phyloP scores from a whole-genome alignment of 2,329 filamentous ascomycete genomes.

The Ophiostoma ips region DNA sequence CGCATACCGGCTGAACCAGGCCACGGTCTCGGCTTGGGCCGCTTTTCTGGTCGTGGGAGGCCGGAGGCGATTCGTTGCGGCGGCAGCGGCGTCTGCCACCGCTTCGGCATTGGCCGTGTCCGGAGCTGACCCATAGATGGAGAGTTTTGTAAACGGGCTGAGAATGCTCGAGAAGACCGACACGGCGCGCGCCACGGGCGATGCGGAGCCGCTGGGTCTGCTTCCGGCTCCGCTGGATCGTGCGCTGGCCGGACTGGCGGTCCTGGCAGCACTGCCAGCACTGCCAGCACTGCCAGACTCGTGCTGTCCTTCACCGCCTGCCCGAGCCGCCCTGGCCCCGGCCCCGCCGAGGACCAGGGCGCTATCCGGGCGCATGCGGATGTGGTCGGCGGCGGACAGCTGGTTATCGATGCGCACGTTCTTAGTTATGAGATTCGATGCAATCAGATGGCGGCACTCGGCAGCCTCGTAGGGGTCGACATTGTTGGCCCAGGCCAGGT shows the following conservation, averaged over 20 bases:
- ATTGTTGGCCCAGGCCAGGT: conserved; percentile 13
- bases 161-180: not conserved
- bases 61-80: not conserved
- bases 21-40: conserved; percentile 8
- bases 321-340: not conserved
- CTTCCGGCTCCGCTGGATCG: not conserved
- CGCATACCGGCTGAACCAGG: conserved; percentile 15
- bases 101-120: not conserved
- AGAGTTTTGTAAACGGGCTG: not conserved
- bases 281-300: not conserved
- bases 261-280: not conserved
- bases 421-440: conserved; percentile 1
- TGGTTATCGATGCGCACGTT: conserved; percentile 3
- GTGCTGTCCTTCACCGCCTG: not conserved
- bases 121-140: not conserved
- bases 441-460: conserved; percentile 8
- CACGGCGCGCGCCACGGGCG: not conserved
- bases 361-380: conserved; percentile 13
- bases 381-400: conserved; percentile 12
- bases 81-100: not conserved
- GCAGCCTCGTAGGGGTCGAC: conserved; percentile 10
- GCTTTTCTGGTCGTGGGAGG: not conserved
- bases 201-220: not conserved
- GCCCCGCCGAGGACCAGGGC: not conserved
- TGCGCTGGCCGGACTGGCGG: not conserved